These are phyloP conservation scores for Ophiocordyceps camponoti-rufipedis DNA, from an alignment of 2,329 filamentous ascomycete genomes.

Conservation along the genomic window DNA sequence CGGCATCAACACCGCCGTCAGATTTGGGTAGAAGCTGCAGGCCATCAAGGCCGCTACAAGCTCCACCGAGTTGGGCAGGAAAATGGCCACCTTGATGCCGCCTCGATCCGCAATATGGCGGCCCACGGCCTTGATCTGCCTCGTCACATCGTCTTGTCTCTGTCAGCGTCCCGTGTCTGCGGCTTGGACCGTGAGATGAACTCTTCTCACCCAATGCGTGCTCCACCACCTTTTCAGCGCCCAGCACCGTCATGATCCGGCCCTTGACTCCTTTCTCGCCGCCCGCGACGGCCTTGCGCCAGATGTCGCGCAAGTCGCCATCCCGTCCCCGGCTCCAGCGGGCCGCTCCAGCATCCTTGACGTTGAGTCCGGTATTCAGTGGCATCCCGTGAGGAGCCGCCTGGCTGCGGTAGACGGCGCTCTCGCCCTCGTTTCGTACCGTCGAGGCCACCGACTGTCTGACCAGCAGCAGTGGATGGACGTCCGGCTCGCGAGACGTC, in stretches of 20 bases:
- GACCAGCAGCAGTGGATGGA: conserved; percentile 77
- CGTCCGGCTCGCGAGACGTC: conserved; percentile 64
- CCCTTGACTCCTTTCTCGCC: conserved; percentile 50
- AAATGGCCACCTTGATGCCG: conserved; percentile 66
- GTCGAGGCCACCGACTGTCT: conserved; percentile 64
- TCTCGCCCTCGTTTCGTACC: conserved; percentile 71
- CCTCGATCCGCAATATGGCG: conserved; percentile 54
- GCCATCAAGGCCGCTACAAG: conserved; percentile 70
- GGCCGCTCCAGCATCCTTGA: conserved; percentile 62
- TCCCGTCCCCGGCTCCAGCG: conserved; percentile 73
- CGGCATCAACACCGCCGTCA: conserved; percentile 71
- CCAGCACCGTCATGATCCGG: conserved; percentile 62
- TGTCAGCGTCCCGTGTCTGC: too few species aligned
- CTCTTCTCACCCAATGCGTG: conserved; percentile 32
- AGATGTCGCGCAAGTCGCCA: conserved; percentile 82
- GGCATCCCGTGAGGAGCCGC: conserved; percentile 74
- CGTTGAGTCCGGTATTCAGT: conserved; percentile 57
- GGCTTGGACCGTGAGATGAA: too few species aligned
- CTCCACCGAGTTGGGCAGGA: conserved; percentile 85
- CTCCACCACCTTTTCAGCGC: conserved; percentile 55
- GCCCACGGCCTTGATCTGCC: conserved; percentile 77
- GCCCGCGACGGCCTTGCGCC: conserved; percentile 52
- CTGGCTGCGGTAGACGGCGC: conserved; percentile 68
- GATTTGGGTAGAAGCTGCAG: conserved; percentile 65
- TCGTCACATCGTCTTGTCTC: conserved; percentile 46